Evolutionary conservation across 768 basidiomycete genomes (phyloP), one percentile per base, ranked within the genome.

Genomic region (Suillus weaverae): DNA sequence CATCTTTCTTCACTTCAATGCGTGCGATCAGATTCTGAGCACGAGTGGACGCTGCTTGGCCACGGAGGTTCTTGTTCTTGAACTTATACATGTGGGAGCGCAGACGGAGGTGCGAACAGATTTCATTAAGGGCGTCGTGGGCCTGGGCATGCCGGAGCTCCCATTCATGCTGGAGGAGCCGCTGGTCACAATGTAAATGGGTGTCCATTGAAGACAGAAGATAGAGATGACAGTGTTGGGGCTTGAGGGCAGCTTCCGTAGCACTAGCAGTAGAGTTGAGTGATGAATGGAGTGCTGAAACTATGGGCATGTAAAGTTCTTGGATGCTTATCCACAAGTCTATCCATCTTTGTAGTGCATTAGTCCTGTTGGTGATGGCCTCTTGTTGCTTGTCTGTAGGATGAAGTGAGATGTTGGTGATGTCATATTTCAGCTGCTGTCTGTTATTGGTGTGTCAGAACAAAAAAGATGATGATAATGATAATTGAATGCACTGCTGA

Each of bases 121-220:
- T 1, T 48, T 48, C 46, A 48, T 48, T 48, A 11, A 71, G 65
- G 11, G 69, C 39, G 16, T 68, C 65, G 35, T 64, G 44, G 41
- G 66, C 69, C 39, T 70, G 69, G 13, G 70, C 66, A 14, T 63
- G 36, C 11, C 60, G 62, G 11, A 70, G 64, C 9, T 46, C 32
- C 50, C 46, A 51, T 64, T 67, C 63, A 33, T 22, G 46, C 46
- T 48, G 46, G 46, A 48, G 46, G 46, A 48, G 46, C 44, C 10
- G 4, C 44, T 48, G 46, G 46, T 48, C 46, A 48, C n/a, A 48
- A 48, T 48, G 22, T 48, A 48, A 22, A 22, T 22, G 46, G n/a
- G 22, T 13, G 11, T 48, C 22, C 1, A 60, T n/a, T 22, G 36
- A n/a, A 36, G 57, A 41, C 8, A 38, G 57, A 26, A 41, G 57